Conservation (phyloP, 2,329 filamentous ascomycete genomes). For the Alternaria gaisen region DNA sequence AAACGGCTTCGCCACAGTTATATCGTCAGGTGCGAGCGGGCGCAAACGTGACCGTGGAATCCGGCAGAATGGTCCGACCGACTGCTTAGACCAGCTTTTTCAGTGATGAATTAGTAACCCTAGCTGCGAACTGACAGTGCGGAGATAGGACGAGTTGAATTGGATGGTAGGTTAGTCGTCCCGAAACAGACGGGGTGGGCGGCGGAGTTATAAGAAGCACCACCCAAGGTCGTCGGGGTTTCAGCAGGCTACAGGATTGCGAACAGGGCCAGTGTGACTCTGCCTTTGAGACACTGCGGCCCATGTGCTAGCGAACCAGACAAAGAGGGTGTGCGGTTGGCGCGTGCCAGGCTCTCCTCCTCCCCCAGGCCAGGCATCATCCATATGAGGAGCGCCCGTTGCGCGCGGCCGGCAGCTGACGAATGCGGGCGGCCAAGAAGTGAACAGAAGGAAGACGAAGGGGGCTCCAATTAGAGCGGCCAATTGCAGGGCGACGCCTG, state of each 20-base stretch:
- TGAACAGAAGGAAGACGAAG: constrained; percentile 44
- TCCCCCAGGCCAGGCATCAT: constrained; percentile 32
- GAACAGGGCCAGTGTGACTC: constrained; percentile 35
- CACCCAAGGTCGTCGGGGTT: constrained; percentile 17
- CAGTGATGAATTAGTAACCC: constrained; percentile 29
- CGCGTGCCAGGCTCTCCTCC: constrained; percentile 27
- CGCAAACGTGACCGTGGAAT: constrained; percentile 41
- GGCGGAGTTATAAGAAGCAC: constrained; percentile 33
- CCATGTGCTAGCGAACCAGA: constrained; percentile 34
- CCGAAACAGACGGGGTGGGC: constrained; percentile 35
- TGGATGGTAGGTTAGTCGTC: constrained; percentile 32
- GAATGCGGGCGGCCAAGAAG: constrained; percentile 44
- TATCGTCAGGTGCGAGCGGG: constrained; percentile 22
- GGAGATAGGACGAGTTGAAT: constrained; percentile 39
- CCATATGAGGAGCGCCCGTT: constrained; percentile 26
- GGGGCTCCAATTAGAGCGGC: constrained; percentile 26
- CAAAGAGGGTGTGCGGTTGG: constrained; percentile 41
- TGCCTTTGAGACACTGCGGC: constrained; percentile 32
- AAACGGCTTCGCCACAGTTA: constrained; percentile 19
- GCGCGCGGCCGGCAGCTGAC: constrained; percentile 43
- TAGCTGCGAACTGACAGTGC: constrained; percentile 19
- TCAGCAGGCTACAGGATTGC: constrained; percentile 40
- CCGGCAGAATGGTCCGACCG: constrained; percentile 40
- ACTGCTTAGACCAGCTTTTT: constrained; percentile 37
- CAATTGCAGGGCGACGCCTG: constrained; percentile 34